Evolutionary conservation across 352 stramenopile genomes (phyloP).

Genomic region (Phytopythium helicoides): DNA sequence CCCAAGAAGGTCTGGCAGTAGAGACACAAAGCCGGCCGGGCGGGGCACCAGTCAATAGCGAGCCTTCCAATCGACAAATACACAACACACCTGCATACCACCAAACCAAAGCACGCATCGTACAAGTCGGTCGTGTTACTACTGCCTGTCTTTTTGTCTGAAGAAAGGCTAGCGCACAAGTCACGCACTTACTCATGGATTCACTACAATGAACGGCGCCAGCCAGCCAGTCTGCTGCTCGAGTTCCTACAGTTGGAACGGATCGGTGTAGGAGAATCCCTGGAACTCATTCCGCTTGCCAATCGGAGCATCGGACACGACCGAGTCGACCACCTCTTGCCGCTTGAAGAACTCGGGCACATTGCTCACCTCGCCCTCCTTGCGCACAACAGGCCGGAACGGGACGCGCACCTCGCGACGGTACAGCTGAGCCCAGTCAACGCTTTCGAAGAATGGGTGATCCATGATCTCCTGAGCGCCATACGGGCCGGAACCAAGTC

Average conservation of each 20-base stretch:
- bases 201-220: too few species aligned
- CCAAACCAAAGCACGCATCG: too few species aligned
- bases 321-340: slow-evolving; percentile 73
- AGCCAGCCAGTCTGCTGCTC: too few species aligned
- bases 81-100: not conserved
- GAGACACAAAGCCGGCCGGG: not conserved
- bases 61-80: not conserved
- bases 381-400: slow-evolving; percentile 65
- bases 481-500: slow-evolving; percentile 63
- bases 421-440: slow-evolving; percentile 83
- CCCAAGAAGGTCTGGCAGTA: slow-evolving; percentile 86
- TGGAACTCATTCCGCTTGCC: slow-evolving; percentile 72
- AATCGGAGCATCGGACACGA: slow-evolving; percentile 51
- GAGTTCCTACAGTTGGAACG: slow-evolving; percentile 42
- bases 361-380: slow-evolving; percentile 71
- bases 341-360: slow-evolving; percentile 83
- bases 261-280: slow-evolving; percentile 78
- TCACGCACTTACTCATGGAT: too few species aligned
- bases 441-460: slow-evolving; percentile 74
- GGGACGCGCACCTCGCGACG: slow-evolving; percentile 64
- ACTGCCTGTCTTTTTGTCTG: too few species aligned
- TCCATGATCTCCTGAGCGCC: slow-evolving; percentile 80
- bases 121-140: too few species aligned
- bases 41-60: too few species aligned
- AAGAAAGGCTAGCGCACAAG: too few species aligned